phyloP scores from a whole-genome alignment of 2,329 filamentous ascomycete species.

The Paramyrothecium sp. region DNA sequence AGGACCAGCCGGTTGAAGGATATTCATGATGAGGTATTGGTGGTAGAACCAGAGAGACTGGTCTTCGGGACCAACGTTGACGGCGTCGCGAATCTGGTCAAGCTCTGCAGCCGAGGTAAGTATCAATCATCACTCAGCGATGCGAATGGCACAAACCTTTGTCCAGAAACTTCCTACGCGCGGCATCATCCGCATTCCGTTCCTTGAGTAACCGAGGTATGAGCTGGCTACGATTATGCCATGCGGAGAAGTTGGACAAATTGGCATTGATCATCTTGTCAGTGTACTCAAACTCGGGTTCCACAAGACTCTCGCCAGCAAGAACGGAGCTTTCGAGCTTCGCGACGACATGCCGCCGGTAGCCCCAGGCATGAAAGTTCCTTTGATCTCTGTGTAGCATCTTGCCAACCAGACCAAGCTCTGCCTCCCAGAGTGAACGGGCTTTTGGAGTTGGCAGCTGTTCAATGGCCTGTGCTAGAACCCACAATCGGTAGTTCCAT shows the following conservation, averaged over 20 bases:
- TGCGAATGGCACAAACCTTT: constrained; percentile 48
- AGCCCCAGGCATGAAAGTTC: constrained; percentile 97
- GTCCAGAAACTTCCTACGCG: constrained; percentile 69
- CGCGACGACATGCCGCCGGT: constrained; percentile 76
- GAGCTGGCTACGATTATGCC: constrained; percentile 86
- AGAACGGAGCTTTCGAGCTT: constrained; percentile 63
- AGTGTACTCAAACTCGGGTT: constrained; percentile 85
- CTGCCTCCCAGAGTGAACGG: constrained; percentile 74
- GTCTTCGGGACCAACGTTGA: constrained; percentile 89
- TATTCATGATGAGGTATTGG: constrained; percentile 75
- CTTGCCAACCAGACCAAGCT: constrained; percentile 78
- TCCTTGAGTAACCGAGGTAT: constrained; percentile 75
- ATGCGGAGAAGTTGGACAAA: constrained; percentile 94
- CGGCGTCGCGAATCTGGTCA: constrained; percentile 68
- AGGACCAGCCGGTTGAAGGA: constrained; percentile 47
- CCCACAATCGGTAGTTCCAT: constrained; percentile 93
- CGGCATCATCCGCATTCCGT: constrained; percentile 59
- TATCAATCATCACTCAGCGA: background rate
- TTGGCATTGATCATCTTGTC: constrained; percentile 82
- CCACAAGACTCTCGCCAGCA: constrained; percentile 62
- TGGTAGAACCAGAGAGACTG: constrained; percentile 98
- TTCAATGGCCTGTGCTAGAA: constrained; percentile 68
- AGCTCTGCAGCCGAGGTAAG: constrained; percentile 56
- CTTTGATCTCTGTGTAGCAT: constrained; percentile 85
- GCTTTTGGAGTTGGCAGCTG: constrained; percentile 57